phyloP scores from a whole-genome alignment of 768 basidiomycete species.

The Clitopilus hobsonii region DNA sequence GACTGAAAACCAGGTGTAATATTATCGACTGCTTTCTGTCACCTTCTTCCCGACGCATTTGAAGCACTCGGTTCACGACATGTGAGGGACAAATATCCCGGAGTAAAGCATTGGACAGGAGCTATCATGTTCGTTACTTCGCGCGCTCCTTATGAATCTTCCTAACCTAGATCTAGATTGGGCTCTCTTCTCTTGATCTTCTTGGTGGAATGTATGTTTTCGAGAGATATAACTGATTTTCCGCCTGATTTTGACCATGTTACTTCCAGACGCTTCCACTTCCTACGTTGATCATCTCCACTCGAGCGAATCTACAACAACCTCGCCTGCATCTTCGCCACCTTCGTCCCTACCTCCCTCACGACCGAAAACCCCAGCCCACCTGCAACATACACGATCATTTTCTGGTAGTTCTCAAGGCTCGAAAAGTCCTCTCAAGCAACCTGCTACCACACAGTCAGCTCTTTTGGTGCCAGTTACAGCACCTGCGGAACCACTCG shows the following conservation, averaged over 20 bases:
- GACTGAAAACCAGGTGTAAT: constrained; percentile 56
- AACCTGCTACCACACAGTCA: neutral
- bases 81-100: constrained; percentile 41
- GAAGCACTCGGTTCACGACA: constrained; percentile 44
- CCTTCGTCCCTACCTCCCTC: constrained; percentile 19
- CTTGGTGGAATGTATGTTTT: constrained; percentile 68
- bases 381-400: neutral
- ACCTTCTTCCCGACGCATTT: constrained; percentile 76
- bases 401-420: neutral
- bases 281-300: constrained; percentile 72
- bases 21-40: constrained; percentile 77
- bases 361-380: constrained; percentile 13
- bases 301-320: constrained; percentile 54
- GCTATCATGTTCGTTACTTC: constrained; percentile 71
- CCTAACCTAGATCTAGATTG: constrained; percentile 34
- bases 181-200: constrained; percentile 68
- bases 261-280: constrained; percentile 62
- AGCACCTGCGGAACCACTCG: neutral
- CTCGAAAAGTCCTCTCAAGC: neutral
- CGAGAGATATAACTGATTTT: constrained; percentile 1
- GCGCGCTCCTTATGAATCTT: neutral
- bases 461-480: constrained; percentile 2
- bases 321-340: constrained; percentile 37
- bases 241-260: neutral
- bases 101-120: constrained; percentile 57